Conservation (phyloP, 2,329 filamentous ascomycete species). For the Colletotrichum tabaci region DNA sequence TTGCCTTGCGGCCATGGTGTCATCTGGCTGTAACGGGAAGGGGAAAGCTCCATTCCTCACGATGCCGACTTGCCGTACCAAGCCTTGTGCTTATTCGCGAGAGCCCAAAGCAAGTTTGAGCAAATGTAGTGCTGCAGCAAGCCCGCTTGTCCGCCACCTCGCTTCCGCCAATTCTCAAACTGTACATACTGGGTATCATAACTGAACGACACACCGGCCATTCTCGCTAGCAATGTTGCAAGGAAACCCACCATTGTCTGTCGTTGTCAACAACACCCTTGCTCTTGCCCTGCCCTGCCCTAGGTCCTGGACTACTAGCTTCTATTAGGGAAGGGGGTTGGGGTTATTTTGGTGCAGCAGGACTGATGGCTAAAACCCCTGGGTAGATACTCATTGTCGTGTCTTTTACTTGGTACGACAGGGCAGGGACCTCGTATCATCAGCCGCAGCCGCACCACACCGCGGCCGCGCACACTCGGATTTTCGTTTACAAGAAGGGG, state of each 20-base stretch:
- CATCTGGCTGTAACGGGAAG: slow-evolving; percentile 28
- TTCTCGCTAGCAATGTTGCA: not conserved
- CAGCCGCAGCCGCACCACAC: slow-evolving; percentile 31
- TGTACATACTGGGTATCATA: not conserved
- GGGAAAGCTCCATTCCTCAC: slow-evolving; percentile 20
- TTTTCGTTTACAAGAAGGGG: slow-evolving; percentile 20
- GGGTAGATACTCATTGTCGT: slow-evolving; percentile 1
- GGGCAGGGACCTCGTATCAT: slow-evolving; percentile 24
- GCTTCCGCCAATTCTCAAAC: slow-evolving; percentile 13
- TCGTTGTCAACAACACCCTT: slow-evolving; percentile 9
- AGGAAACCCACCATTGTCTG: slow-evolving; percentile 3
- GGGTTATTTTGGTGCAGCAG: too few species aligned
- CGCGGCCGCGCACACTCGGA: slow-evolving; percentile 24
- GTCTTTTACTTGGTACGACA: not conserved
- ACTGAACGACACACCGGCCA: slow-evolving; percentile 1
- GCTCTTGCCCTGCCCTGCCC: slow-evolving; percentile 17
- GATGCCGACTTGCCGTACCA: slow-evolving; percentile 42
- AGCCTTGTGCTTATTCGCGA: slow-evolving; percentile 25
- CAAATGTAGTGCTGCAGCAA: slow-evolving; percentile 13
- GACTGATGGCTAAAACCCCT: too few species aligned
- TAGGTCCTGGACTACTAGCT: too few species aligned
- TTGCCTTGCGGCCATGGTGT: slow-evolving; percentile 30
- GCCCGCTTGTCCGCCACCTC: slow-evolving; percentile 30
- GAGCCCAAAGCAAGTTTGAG: slow-evolving; percentile 14
- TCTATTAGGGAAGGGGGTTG: too few species aligned